Evolutionary conservation across 2,329 filamentous ascomycete species (phyloP), one percentile per base, ranked within the genome.

Genomic region (Thermoascus crustaceus): DNA sequence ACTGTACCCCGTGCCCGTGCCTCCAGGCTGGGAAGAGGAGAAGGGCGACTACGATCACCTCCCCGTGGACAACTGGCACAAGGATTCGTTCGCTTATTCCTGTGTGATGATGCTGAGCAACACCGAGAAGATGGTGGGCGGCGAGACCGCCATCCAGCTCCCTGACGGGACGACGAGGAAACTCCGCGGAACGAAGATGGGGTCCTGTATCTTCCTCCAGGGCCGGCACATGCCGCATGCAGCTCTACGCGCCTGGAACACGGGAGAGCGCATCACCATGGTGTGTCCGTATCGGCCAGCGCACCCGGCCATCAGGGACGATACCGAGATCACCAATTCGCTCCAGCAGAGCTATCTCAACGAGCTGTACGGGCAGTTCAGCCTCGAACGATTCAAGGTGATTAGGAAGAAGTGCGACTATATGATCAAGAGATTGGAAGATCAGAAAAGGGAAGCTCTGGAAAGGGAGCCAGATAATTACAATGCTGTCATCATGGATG

Each of bases 1-100:
- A 9, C 63, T 94, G 21, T 94, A 94, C 56, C 87, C 87, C 21
- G 93, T 94, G 34, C 87, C 87, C 0, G 85, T 93, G 54, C 78
- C 85, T 18, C 87, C 83, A 18, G 87, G 87, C 3, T 94, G 87
- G 87, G 22, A 24, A 24, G 22, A 24, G 22, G 5, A 24, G 6
- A 24, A 24, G 11, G 11, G 22, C 6, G 22, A 24, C 9, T 24
- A 24, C 22, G 22, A 24, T n/a, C 9, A 24, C 6, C 9, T 24
- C 22, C 22, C 22, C 6, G 22, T 24, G 22, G 22, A 24, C 11
- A 24, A 24, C 6, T 24, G 22, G 22, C 22, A 24, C 5, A 24
- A 24, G 6, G 22, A 24, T n/a, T 24, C 22, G 8, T 24, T 24
- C 22, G 22, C 22, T n/a, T 24, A 24, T n/a, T 9, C 8, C 22